Percentiles rank a stretch among this genome's conserved stretches.
phyloP scores from a whole-genome alignment of 805 yeast genomes.

The Danielia oregonensis region DNA sequence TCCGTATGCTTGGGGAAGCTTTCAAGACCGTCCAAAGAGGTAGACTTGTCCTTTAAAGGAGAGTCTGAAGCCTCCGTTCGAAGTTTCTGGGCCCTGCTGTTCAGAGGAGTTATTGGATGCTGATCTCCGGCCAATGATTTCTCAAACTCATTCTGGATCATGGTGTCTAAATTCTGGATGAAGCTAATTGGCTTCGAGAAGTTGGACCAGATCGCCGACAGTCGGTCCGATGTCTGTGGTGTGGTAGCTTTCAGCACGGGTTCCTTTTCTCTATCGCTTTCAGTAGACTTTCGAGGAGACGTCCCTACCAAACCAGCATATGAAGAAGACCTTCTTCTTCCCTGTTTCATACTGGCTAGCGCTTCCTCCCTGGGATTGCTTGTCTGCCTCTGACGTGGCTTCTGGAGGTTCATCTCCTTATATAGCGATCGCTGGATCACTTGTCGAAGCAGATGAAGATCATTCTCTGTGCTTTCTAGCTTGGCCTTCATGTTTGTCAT shows the following conservation, averaged over 20 bases:
- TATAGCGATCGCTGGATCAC: constrained; percentile 45
- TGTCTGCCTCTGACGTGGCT: constrained; percentile 13
- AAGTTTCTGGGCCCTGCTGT: neutral
- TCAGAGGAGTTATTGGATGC: neutral
- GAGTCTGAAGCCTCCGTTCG: neutral
- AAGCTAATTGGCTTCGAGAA: constrained; percentile 54
- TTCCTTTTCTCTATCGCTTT: neutral
- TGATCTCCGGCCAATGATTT: constrained; percentile 18
- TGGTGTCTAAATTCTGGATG: constrained; percentile 64
- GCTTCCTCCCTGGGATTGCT: constrained; percentile 28
- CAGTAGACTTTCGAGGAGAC: neutral
- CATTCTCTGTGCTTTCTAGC: constrained; percentile 43
- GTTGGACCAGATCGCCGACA: constrained; percentile 19
- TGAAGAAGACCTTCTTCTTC: neutral
- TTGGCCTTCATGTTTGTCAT: constrained; percentile 41
- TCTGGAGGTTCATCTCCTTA: constrained; percentile 28
- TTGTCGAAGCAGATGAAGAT: constrained; percentile 48
- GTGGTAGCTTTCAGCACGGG: no score
- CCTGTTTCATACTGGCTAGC: constrained; percentile 19
- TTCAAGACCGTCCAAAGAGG: neutral
- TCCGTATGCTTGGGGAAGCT: neutral
- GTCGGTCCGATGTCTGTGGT: constrained; percentile 1
- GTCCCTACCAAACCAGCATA: no score
- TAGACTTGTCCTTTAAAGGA: neutral
- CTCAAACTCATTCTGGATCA: constrained; percentile 64